Evolutionary conservation across 345 rosid species (phyloP).

Genomic region (Syzygium oleosum): DNA sequence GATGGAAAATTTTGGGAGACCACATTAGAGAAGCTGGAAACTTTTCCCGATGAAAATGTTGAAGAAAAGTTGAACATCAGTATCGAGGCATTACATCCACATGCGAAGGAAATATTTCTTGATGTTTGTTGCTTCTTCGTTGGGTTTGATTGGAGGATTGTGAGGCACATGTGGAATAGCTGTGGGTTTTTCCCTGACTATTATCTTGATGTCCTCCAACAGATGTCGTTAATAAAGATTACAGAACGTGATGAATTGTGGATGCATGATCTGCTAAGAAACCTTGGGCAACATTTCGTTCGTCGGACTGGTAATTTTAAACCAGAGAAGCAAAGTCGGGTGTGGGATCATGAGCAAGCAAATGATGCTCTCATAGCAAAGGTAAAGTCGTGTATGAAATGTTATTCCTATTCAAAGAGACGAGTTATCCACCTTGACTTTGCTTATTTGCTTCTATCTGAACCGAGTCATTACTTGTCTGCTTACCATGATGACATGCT

Average conservation of each 20-base stretch:
- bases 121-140: neutral
- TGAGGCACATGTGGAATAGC: neutral
- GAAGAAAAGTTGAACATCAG: fast-evolving
- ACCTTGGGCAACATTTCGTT: neutral
- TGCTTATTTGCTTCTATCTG: neutral
- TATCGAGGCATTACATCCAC: neutral
- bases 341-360: neutral
- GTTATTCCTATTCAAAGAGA: neutral
- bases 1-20: fast-evolving
- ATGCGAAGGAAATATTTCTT: neutral
- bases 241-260: too few species aligned
- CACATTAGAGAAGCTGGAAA: fast-evolving
- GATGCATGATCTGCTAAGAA: neutral
- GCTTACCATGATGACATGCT: neutral
- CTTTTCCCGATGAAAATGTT: fast-evolving
- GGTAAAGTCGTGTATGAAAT: neutral
- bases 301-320: neutral
- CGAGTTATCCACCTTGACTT: neutral
- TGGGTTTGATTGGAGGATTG: neutral
- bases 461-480: fast-evolving
- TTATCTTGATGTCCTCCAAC: neutral
- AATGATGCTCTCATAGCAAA: neutral
- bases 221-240: neutral
- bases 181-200: fast-evolving
- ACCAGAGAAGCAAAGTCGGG: neutral